Evolutionary conservation across 208 protist species (phyloP).

Genomic region (Angomonas deanei): DNA sequence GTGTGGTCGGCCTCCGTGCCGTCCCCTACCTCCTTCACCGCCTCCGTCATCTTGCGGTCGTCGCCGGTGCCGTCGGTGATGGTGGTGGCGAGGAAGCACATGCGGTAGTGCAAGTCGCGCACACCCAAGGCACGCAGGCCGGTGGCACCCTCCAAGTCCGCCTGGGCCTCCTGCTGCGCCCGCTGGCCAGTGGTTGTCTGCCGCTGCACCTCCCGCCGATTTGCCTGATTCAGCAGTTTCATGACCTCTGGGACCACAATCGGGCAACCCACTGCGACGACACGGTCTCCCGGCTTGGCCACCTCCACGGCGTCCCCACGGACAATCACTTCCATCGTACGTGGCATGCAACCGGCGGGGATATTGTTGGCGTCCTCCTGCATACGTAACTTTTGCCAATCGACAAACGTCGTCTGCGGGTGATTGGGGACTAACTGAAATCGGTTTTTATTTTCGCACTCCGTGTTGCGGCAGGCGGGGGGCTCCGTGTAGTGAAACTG

Average conservation of each 20-base stretch:
- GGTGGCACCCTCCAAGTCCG: slow-evolving; percentile 89
- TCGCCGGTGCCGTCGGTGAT: slow-evolving; percentile 85
- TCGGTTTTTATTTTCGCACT: slow-evolving; percentile 89
- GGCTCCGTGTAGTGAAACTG: slow-evolving; percentile 99
- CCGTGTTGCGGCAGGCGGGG: slow-evolving; percentile 78
- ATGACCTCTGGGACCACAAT: slow-evolving; percentile 98
- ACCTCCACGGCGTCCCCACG: slow-evolving; percentile 96
- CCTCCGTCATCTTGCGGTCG: slow-evolving; percentile 84
- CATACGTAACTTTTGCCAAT: slow-evolving; percentile 98
- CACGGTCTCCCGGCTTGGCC: slow-evolving; percentile 98
- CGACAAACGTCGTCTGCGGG: slow-evolving; percentile 90
- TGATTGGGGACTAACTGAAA: slow-evolving; percentile 88
- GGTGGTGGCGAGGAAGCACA: slow-evolving; percentile 96
- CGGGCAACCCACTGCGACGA: slow-evolving; percentile 92
- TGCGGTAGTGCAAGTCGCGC: slow-evolving; percentile 96
- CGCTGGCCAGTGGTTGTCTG: slow-evolving; percentile 75
- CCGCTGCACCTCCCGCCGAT: slow-evolving; percentile 82
- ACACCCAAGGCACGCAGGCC: slow-evolving; percentile 97
- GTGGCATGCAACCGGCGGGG: slow-evolving; percentile 93
- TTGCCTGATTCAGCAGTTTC: slow-evolving; percentile 84
- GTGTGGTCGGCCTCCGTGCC: slow-evolving; percentile 22
- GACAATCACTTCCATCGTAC: slow-evolving; percentile 97
- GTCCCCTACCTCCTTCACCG: slow-evolving; percentile 62
- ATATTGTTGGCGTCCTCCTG: slow-evolving; percentile 96
- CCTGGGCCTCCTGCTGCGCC: slow-evolving; percentile 76